Conservation (phyloP, 441 rosid species). For the Adansonia grandidieri region DNA sequence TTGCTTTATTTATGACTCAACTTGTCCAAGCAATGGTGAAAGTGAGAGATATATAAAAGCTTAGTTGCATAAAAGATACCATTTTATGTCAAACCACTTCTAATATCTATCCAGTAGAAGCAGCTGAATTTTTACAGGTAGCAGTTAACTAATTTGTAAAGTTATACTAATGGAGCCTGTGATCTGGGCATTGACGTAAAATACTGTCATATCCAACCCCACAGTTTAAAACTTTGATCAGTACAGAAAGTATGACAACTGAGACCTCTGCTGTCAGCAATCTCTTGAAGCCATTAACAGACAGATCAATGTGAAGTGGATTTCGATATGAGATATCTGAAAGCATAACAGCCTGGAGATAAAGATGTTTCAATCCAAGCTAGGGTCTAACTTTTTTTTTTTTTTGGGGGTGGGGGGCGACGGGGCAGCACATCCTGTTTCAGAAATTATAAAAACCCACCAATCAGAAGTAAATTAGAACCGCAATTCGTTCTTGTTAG, state of each 20-base stretch:
- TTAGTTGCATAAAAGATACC: neutral
- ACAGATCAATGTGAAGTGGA: neutral
- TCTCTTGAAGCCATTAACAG: neutral
- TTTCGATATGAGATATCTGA: neutral
- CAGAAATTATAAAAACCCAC: neutral
- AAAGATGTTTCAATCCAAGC: neutral
- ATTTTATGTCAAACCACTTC: neutral
- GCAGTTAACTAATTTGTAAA: neutral
- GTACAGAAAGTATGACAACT: slow-evolving; percentile 5
- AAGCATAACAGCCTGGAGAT: slow-evolving; percentile 19
- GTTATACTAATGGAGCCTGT: neutral
- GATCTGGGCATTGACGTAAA: neutral
- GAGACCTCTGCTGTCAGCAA: neutral
- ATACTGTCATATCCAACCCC: neutral
- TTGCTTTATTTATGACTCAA: neutral
- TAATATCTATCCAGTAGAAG: neutral
- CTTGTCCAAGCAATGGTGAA: neutral
- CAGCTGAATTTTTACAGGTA: neutral
- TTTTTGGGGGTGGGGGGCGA: neutral
- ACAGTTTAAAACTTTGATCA: neutral
- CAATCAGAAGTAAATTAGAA: neutral
- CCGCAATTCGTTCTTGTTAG: slow-evolving; percentile 10
- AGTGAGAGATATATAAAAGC: neutral
- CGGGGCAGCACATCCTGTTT: slow-evolving; percentile 1
- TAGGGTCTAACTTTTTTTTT: neutral